Percentiles rank a stretch among this genome's conserved stretches.
phyloP scores from a whole-genome alignment of 768 basidiomycete species.

The Amanita fuliginea region DNA sequence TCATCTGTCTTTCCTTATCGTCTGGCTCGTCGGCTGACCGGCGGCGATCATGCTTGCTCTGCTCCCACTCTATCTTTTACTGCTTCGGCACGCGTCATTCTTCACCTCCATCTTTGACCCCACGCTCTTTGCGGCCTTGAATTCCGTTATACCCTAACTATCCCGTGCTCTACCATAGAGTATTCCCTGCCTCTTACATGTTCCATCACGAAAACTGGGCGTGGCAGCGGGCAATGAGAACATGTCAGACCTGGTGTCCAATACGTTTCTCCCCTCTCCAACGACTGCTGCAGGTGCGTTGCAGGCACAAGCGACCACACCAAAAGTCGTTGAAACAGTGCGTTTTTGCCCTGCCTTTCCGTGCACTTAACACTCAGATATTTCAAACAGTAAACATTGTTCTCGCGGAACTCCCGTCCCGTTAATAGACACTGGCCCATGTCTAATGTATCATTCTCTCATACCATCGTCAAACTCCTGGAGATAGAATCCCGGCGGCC shows the following conservation, averaged over 20 bases:
- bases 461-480: neutral
- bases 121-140: neutral
- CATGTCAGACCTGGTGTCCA: neutral
- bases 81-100: neutral
- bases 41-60: conserved; percentile 2
- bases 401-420: neutral
- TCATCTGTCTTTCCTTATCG: conserved; percentile 2
- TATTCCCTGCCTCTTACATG: neutral
- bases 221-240: neutral
- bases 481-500: neutral
- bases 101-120: neutral
- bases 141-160: conserved; percentile 2
- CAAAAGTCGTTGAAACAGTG: neutral
- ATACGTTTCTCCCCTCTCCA: neutral
- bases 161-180: neutral
- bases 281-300: neutral
- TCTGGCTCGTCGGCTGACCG: neutral
- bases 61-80: neutral
- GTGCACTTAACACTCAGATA: no score
- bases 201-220: neutral
- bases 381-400: neutral
- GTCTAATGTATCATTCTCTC: neutral
- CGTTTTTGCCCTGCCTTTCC: neutral
- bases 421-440: neutral
- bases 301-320: neutral